Percentiles rank a stretch among this genome's conserved stretches.
These are phyloP conservation scores for Fraxinus excelsior DNA, from an alignment of 257 asterid genomes.

Conservation along the genomic window DNA sequence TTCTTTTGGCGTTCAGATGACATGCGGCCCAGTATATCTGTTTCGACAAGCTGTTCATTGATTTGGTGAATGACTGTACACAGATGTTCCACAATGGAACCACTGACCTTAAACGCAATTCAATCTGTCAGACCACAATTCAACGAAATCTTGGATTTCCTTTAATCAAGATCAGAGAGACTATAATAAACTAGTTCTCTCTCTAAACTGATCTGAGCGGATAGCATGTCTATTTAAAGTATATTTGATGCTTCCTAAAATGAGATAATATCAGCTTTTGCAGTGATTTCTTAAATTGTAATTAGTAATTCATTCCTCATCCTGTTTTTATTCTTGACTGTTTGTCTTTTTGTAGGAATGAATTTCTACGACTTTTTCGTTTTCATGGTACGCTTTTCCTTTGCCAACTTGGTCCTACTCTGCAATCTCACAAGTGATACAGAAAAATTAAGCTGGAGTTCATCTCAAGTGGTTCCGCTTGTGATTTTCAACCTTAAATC, in stretches of 20 bases:
- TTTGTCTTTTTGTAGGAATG: conserved; percentile 60
- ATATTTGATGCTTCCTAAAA: not conserved
- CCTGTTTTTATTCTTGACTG: not conserved
- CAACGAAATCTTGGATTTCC: not conserved
- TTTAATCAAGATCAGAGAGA: not conserved
- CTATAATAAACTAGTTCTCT: not conserved
- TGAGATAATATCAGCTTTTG: not conserved
- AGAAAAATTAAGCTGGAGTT: conserved; percentile 24
- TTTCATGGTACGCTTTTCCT: conserved; percentile 73
- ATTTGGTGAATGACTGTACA: not conserved
- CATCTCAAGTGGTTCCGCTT: conserved; percentile 41
- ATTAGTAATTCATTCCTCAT: not conserved
- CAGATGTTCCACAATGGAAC: not conserved
- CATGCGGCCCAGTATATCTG: not conserved
- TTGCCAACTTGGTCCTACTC: conserved; percentile 68
- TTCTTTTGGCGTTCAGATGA: not conserved
- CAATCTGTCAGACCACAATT: not conserved
- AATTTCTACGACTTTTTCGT: conserved; percentile 71
- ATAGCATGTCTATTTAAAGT: not conserved
- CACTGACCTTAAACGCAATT: not conserved
- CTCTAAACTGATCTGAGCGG: not conserved
- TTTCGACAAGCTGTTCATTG: not conserved
- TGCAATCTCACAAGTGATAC: conserved; percentile 34
- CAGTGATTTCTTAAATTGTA: not conserved
- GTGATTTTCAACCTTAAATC: conserved; percentile 58